Evolutionary conservation across 306 rosid species (phyloP), one percentile per base, ranked within the genome.

Genomic region (Adenanthera pavonina): DNA sequence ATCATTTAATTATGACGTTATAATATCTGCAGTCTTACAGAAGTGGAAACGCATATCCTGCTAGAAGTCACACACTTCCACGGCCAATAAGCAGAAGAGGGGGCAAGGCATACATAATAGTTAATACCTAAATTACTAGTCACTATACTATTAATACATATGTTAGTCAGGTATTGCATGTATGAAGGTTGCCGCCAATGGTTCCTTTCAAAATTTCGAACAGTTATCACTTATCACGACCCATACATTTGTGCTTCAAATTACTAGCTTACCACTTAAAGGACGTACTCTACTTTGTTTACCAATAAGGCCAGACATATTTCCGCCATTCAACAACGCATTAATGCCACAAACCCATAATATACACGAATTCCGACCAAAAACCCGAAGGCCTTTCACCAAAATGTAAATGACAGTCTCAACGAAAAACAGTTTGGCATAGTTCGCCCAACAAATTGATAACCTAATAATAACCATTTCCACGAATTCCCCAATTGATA

Each of bases 401-500:
- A 75, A 85, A 89, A 85, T 90, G 97, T 94, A 85, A 67, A 80
- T 57, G 72, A 64, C 65, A 76, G 40, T 77, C 75, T 48, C 52
- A 77, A 79, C 46, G 33, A 80, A 74, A 73, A 67, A 77, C 77
- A 78, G 52, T 53, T 61, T n/a, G 72, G 12, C 30, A 72, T 79
- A 66, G 86, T 77, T 75, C 68, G 38, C 86, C 85, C 84, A 65
- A 72, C 41, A 60, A 73, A 81, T 49, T 47, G 85, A 57, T 79
- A 76, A 78, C 87, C 89, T 80, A 91, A 86, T 83, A 48, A 79
- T 85, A 71, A 44, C 76, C 44, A 75, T 60, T 83, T 71, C 46
- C 72, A 48, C 9, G 61, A 85, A 73, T 85, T 78, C 51, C 71
- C 80, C 80, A 72, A 83, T 86, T 77, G 59, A 67, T 36, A 79